Evolutionary conservation across 75 land plant species (phyloP).

Genomic region (Picea sitchensis): DNA sequence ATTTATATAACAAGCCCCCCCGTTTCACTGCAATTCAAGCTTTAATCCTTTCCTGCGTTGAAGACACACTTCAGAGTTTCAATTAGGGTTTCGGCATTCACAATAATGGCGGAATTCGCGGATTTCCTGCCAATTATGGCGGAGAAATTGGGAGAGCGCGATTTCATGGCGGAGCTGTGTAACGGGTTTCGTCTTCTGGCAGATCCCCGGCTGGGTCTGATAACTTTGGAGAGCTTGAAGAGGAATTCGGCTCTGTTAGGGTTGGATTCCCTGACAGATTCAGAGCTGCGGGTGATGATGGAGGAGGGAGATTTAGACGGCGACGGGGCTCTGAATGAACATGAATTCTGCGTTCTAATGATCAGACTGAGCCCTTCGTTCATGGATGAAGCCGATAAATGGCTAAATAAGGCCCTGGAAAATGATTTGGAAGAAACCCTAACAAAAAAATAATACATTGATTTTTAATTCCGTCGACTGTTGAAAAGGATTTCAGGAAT

Average conservation of each 20-base stretch:
- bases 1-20: too few species aligned
- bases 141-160: conserved; percentile 56
- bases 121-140: conserved; percentile 75
- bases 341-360: conserved; percentile 55
- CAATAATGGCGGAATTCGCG: conserved; percentile 25
- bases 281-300: conserved; percentile 57
- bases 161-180: conserved; percentile 68
- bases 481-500: too few species aligned
- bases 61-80: too few species aligned
- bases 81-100: background rate
- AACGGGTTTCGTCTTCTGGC: conserved; percentile 59
- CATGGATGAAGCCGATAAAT: conserved; percentile 18
- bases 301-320: conserved; percentile 56
- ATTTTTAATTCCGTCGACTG: too few species aligned
- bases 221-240: conserved; percentile 71
- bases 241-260: conserved; percentile 43
- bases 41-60: too few species aligned
- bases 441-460: too few species aligned
- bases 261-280: conserved; percentile 45
- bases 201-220: conserved; percentile 38
- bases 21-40: too few species aligned
- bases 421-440: background rate
- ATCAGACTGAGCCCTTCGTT: conserved; percentile 29
- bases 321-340: conserved; percentile 51
- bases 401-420: conserved; percentile 5